Evolutionary conservation across 257 asterid species (phyloP).

Genomic region (Osmanthus fragrans): DNA sequence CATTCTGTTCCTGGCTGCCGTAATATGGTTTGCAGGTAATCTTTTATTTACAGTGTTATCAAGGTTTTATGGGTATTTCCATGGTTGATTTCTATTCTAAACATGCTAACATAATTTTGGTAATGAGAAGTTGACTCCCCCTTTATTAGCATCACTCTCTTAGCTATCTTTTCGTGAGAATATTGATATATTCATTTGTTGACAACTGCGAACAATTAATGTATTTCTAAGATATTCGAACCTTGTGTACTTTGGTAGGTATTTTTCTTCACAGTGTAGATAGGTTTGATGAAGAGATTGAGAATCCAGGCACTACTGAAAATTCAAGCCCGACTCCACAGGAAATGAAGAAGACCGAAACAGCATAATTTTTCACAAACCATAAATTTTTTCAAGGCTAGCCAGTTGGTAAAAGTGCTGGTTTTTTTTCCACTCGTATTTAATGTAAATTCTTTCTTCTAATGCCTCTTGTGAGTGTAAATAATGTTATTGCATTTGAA

Average conservation of each 20-base stretch:
- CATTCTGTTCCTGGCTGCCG: constrained; percentile 69
- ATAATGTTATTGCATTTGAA: constrained; percentile 17
- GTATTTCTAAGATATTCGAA: neutral
- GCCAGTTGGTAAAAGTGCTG: neutral
- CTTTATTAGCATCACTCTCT: neutral
- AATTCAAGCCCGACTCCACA: constrained; percentile 60
- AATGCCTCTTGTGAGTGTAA: constrained; percentile 22
- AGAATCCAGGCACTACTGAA: constrained; percentile 33
- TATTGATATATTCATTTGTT: neutral
- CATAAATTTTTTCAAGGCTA: neutral
- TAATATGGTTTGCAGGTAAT: constrained; percentile 76
- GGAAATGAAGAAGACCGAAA: constrained; percentile 38
- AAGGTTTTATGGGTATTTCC: neutral
- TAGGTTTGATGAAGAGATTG: constrained; percentile 64
- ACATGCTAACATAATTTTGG: neutral
- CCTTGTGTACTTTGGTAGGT: constrained; percentile 42
- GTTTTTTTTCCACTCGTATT: neutral
- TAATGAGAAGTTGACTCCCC: neutral
- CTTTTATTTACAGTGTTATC: neutral
- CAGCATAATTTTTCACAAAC: constrained; percentile 25
- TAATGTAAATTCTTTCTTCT: neutral
- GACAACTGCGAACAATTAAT: neutral
- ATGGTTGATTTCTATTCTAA: neutral
- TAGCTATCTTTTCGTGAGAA: neutral
- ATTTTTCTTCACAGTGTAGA: constrained; percentile 71